A percentile compares a stretch with the other conserved stretches of the same genome.
These are phyloP conservation scores for Chernovozyma aurita DNA, from an alignment of 1,139 yeast genomes.

Conservation along the genomic window DNA sequence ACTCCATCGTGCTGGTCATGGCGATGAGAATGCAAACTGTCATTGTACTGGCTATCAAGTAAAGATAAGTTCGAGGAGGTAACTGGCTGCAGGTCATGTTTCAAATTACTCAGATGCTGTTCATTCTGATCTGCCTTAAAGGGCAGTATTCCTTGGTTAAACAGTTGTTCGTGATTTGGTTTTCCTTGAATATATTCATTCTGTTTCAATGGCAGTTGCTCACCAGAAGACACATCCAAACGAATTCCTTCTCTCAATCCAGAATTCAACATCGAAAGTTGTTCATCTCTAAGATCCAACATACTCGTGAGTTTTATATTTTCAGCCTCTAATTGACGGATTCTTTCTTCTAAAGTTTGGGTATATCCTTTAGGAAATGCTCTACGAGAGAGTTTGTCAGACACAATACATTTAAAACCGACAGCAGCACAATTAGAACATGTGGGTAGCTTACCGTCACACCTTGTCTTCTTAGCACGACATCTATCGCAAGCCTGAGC, in stretches of 20 bases:
- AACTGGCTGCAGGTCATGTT: background rate
- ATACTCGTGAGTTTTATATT: slow-evolving; percentile 43
- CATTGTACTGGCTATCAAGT: slow-evolving; percentile 12
- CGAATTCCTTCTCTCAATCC: slow-evolving; percentile 7
- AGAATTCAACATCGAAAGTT: slow-evolving; percentile 29
- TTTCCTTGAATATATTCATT: background rate
- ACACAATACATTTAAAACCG: slow-evolving; percentile 43
- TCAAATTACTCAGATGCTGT: background rate
- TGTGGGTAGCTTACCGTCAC: slow-evolving; percentile 60
- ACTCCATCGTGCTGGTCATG: slow-evolving; percentile 46
- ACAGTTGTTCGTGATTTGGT: background rate
- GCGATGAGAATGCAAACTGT: slow-evolving; percentile 6
- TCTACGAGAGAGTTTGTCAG: slow-evolving; percentile 41
- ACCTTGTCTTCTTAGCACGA: slow-evolving; percentile 71
- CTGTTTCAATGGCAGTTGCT: background rate
- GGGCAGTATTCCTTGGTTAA: background rate
- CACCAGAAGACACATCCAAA: background rate
- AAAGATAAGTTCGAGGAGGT: slow-evolving; percentile 16
- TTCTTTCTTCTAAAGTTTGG: slow-evolving; percentile 43
- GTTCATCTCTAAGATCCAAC: slow-evolving; percentile 60
- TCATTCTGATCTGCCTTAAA: background rate
- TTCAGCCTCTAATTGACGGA: slow-evolving; percentile 42
- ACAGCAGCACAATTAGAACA: slow-evolving; percentile 41
- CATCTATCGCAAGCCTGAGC: slow-evolving; percentile 90
- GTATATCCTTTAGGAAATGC: slow-evolving; percentile 50